Conservation (phyloP, 306 rosid species). For the Boehmeria nivea region DNA sequence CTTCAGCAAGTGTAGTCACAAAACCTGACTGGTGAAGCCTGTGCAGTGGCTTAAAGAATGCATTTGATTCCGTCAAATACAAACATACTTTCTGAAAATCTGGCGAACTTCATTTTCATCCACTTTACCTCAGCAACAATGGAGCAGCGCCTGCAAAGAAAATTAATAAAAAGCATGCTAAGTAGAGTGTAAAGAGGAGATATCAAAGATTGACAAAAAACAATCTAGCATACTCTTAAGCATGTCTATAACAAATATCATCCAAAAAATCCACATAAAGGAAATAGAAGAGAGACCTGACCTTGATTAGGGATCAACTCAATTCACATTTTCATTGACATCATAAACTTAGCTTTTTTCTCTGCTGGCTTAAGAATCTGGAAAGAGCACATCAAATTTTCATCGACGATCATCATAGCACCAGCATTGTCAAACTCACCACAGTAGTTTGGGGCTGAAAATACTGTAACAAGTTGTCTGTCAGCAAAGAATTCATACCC, state of each 20-base stretch:
- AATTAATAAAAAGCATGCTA: too few relatives aligned
- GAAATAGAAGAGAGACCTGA: slow-evolving; percentile 26
- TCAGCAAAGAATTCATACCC: slow-evolving; percentile 92
- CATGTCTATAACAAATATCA: slow-evolving; percentile 5
- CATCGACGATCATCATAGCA: slow-evolving; percentile 93
- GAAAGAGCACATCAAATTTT: slow-evolving; percentile 83
- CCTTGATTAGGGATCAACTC: slow-evolving; percentile 37
- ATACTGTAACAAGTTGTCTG: slow-evolving; percentile 80
- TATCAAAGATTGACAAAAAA: not conserved
- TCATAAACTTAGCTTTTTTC: slow-evolving; percentile 49
- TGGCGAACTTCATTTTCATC: slow-evolving; percentile 26
- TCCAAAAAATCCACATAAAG: slow-evolving; percentile 4
- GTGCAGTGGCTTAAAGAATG: too few relatives aligned
- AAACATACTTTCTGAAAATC: slow-evolving; percentile 16
- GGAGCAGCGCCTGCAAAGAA: slow-evolving; percentile 37
- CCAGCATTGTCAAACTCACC: slow-evolving; percentile 97
- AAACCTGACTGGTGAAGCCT: not conserved
- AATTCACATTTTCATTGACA: slow-evolving; percentile 53
- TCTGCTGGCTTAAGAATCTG: slow-evolving; percentile 92
- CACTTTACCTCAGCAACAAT: slow-evolving; percentile 18
- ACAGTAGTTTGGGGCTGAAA: slow-evolving; percentile 87
- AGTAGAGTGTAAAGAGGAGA: too few relatives aligned
- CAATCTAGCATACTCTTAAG: slow-evolving; percentile 4
- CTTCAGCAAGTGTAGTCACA: slow-evolving; percentile 7
- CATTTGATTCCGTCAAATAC: slow-evolving; percentile 14